Evolutionary conservation across 2,329 filamentous ascomycete species (phyloP).

Genomic region (Xylariaceae sp.): DNA sequence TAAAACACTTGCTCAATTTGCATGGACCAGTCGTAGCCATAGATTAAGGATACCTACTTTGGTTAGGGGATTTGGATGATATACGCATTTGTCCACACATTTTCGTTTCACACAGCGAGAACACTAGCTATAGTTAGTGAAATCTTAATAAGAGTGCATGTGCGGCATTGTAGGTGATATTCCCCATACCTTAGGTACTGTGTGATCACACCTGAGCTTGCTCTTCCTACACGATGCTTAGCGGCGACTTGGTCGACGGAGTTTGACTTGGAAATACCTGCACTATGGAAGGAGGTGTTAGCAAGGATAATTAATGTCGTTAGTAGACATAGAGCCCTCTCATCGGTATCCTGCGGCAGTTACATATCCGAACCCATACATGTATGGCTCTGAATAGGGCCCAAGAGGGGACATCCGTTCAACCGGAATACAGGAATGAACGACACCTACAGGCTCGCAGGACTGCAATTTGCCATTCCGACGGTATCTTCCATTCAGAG

Average conservation of each 20-base stretch:
- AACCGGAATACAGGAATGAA: conserved; percentile 2
- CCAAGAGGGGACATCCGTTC: too few relatives aligned
- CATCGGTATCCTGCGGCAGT: too few relatives aligned
- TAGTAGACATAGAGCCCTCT: too few relatives aligned
- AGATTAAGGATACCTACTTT: conserved; percentile 26
- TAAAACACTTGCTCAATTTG: too few relatives aligned
- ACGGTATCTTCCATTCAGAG: conserved; percentile 27
- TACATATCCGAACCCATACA: too few relatives aligned
- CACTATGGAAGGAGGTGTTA: too few relatives aligned
- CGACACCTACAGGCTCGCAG: conserved; percentile 27
- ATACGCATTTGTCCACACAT: conserved; percentile 27
- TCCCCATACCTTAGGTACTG: conserved; percentile 26
- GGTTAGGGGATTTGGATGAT: conserved; percentile 30
- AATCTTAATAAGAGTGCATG: too few relatives aligned
- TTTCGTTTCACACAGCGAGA: conserved; percentile 23
- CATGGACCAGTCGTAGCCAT: too few relatives aligned
- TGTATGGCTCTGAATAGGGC: too few relatives aligned
- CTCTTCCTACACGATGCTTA: conserved; percentile 24
- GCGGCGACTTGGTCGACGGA: conserved; percentile 1
- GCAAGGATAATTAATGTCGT: too few relatives aligned
- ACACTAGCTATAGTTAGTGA: too few relatives aligned
- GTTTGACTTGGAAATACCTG: too few relatives aligned
- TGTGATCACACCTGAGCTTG: conserved; percentile 32
- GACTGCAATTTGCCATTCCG: conserved; percentile 33
- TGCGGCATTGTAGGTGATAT: conserved; percentile 6